Base-by-base conservation (phyloP, 2,329 filamentous ascomycete species). In the Beauveria sp. region DNA sequence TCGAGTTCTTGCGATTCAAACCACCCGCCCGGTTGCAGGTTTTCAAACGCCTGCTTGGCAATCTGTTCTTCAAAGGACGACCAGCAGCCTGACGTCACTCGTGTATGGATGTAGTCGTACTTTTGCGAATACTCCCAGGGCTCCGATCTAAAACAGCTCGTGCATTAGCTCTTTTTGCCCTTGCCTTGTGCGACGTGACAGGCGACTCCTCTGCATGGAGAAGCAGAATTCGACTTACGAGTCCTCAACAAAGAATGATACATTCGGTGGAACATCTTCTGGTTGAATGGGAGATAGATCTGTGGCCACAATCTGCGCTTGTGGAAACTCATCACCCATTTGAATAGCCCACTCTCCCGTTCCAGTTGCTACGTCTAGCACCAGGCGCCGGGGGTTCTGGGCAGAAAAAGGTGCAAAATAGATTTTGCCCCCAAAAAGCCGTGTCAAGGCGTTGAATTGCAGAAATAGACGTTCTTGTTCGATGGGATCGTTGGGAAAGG, bases 171-270 rank as follows among this genome's bases (percentile, higher is more conserved):
- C 1, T 12, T 12, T 3, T 16, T 20, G 12, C 30, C 42, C 42
- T 20, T 45, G 18, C 6, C 18, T 50, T 10, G 6, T 38, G 10
- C n/a, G 10, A 20, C 14, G 14, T 9, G 8, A 24, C 20, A 53
- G 50, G 16, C 38, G 26, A 8, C 53, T n/a, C 14, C 2, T 22
- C 10, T 24, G 43, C 22, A 24, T 24, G 22, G 22, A 24, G 0
- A 46, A 24, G 60, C 26, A 22, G 7, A 30, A n/a, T 34, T 18
- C n/a, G 3, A 70, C 73, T 66, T 69, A 74, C 72, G 74, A 74
- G 67, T 92, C 88, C 68, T 91, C 88, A 51, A 93, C 81, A 63
- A 85, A 85, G 66, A 93, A 93, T 64, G 85, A 83, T 16, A 91
- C 86, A 64, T 93, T 93, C 20, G 83, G 81, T 0, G 89, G 88